Base-by-base conservation (phyloP, 2,329 filamentous ascomycete species). In the Diplocarpon mali region DNA sequence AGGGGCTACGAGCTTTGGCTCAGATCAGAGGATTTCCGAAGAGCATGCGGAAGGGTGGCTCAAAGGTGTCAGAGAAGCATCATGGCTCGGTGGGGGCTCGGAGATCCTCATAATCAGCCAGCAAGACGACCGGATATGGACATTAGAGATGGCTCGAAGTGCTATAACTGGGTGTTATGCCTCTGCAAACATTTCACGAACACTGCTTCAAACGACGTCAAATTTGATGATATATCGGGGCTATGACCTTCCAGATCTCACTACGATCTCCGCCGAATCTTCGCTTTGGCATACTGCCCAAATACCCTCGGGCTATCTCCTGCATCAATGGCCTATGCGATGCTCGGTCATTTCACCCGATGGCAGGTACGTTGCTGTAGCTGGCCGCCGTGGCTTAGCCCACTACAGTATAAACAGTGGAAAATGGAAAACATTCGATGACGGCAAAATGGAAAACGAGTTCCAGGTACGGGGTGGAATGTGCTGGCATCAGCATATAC, bases 401-500 rank as follows among this genome's bases (percentile, higher is more conserved):
- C 92, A 98, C 63, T 98, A 98, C 65, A 96, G 92, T 58, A 78
- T 95, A 49, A 84, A 84, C 54, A 96, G 90, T 60, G 86, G 90
- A 24, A 76, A 92, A 47, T 98, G 92, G 92, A 95, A 94, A 62
- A 93, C 84, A 0, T 98, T 98, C 62, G 75, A 83, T 39, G 87
- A 89, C 56, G 75, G 80, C 20, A 77, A 75, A 27, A 75, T 82
- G 59, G 92, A 96, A 64, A 88, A 89, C 56, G 86, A 89, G 51
- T 98, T 98, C 60, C 79, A 87, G 17, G 86, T 98, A 12, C 75
- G 89, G 51, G 92, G 92, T 39, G 92, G 92, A 6, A 95, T 98
- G 89, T 96, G 90, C 62, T 98, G 92, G 92, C 89, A 94, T 61
- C 88, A 94, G 54, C 90, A 98, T 64, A 85, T 96, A 28, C 71